phyloP scores from a whole-genome alignment of 2,329 filamentous ascomycete genomes.

The Xylariaceae sp. region DNA sequence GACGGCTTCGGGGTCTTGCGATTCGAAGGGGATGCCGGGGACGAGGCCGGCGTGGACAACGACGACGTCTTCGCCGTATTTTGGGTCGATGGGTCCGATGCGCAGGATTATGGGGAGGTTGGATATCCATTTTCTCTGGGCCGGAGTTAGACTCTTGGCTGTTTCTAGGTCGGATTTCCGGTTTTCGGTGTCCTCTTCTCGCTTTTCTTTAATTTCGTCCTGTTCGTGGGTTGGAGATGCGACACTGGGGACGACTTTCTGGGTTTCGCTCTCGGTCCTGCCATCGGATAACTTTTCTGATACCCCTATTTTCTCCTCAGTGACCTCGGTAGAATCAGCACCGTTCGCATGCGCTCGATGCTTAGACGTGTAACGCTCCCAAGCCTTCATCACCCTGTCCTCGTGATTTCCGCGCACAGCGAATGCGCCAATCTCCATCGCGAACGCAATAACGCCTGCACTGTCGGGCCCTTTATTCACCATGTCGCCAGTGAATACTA shows the following conservation, averaged over 20 bases:
- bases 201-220: slow-evolving; percentile 11
- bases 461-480: slow-evolving; percentile 86
- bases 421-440: slow-evolving; percentile 67
- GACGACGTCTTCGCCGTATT: slow-evolving; percentile 51
- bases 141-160: slow-evolving; percentile 46
- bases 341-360: background rate
- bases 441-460: slow-evolving; percentile 67
- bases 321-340: slow-evolving; percentile 23
- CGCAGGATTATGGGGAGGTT: slow-evolving; percentile 72
- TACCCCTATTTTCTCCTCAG: background rate
- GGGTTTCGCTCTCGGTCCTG: background rate
- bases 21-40: slow-evolving; percentile 63
- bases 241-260: background rate
- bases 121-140: slow-evolving; percentile 65
- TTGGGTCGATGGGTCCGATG: slow-evolving; percentile 54
- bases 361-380: slow-evolving; percentile 33
- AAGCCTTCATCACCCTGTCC: slow-evolving; percentile 70
- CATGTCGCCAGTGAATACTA: slow-evolving; percentile 73
- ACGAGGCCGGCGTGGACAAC: slow-evolving; percentile 85
- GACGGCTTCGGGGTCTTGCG: slow-evolving; percentile 70
- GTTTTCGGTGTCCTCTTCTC: slow-evolving; percentile 27
- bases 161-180: slow-evolving; percentile 44
- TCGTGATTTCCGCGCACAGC: slow-evolving; percentile 92
- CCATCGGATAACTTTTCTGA: background rate
- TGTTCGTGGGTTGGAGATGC: background rate